phyloP scores from a whole-genome alignment of 139 green algal species.

The Edaphochlamys debaryana region DNA sequence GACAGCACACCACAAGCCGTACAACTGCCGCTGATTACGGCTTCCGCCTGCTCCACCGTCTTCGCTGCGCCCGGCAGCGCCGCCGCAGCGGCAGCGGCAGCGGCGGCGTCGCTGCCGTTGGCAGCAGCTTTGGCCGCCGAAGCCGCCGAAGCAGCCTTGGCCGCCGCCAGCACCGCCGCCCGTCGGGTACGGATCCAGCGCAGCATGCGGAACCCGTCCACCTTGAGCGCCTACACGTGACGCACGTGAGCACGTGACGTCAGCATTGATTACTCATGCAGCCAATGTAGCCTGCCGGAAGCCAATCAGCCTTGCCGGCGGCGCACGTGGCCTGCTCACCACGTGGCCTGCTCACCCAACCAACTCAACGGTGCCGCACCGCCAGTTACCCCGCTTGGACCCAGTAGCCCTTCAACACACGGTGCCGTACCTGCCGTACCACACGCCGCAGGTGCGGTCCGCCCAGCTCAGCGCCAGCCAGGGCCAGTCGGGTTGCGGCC shows the following conservation, averaged over 20 bases:
- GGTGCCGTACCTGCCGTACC: constrained; percentile 26
- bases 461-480: constrained; percentile 26
- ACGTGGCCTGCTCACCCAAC: too few relatives aligned
- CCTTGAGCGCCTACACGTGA: neutral
- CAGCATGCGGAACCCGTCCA: constrained; percentile 33
- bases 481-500: constrained; percentile 22
- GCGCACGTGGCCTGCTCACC: too few relatives aligned
- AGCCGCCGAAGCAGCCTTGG: neutral
- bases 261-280: too few relatives aligned
- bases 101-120: neutral
- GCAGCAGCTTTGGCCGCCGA: neutral
- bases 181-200: constrained; percentile 4
- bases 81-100: neutral
- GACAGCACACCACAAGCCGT: neutral
- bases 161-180: neutral
- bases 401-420: too few relatives aligned
- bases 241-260: too few relatives aligned
- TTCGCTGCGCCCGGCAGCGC: too few relatives aligned
- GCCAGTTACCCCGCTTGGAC: too few relatives aligned
- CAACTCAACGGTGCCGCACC: too few relatives aligned
- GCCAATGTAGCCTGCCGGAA: too few relatives aligned
- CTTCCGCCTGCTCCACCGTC: neutral
- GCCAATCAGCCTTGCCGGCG: too few relatives aligned
- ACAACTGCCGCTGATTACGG: too few relatives aligned
- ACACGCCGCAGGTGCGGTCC: constrained; percentile 5